Percentiles rank a stretch among this genome's conserved stretches.
phyloP scores from a whole-genome alignment of 768 basidiomycete genomes.

The Cystoderma amianthinum region DNA sequence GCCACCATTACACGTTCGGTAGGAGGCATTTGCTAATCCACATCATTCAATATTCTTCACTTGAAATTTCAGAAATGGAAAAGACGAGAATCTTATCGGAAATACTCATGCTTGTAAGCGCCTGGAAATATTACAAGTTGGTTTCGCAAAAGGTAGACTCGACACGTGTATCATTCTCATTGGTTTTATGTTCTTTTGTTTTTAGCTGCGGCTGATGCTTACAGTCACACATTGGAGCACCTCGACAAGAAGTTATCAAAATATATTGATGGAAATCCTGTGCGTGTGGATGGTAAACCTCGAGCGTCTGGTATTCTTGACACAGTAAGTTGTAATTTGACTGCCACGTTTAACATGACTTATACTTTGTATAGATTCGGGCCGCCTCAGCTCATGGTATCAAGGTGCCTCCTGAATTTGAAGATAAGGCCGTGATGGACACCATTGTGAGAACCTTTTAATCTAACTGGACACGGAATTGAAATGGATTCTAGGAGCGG shows the following conservation, averaged over 20 bases:
- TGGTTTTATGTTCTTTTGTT: not conserved
- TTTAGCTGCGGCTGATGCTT: conserved; percentile 56
- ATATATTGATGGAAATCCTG: conserved; percentile 58
- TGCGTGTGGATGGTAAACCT: conserved; percentile 72
- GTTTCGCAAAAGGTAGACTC: conserved; percentile 56
- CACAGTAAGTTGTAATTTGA: conserved; percentile 34
- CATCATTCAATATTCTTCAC: not conserved
- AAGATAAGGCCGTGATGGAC: conserved; percentile 52
- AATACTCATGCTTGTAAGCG: conserved; percentile 66
- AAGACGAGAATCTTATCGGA: conserved; percentile 66
- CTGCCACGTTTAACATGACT: not conserved
- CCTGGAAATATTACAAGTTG: conserved; percentile 51
- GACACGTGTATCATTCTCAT: not conserved
- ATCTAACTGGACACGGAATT: not conserved
- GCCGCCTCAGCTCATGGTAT: conserved; percentile 69
- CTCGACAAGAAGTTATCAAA: conserved; percentile 64
- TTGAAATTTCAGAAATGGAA: conserved; percentile 40
- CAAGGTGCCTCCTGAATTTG: conserved; percentile 64
- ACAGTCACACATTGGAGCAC: conserved; percentile 53
- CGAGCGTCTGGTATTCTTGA: conserved; percentile 71
- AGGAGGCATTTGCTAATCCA: conserved; percentile 1
- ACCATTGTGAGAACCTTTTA: conserved; percentile 39
- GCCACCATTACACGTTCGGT: conserved; percentile 56
- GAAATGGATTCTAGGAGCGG: conserved; percentile 39
- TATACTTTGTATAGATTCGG: conserved; percentile 35